These are phyloP conservation scores for Penicillium sp. DNA, from an alignment of 2,329 filamentous ascomycete genomes.

Conservation along the genomic window DNA sequence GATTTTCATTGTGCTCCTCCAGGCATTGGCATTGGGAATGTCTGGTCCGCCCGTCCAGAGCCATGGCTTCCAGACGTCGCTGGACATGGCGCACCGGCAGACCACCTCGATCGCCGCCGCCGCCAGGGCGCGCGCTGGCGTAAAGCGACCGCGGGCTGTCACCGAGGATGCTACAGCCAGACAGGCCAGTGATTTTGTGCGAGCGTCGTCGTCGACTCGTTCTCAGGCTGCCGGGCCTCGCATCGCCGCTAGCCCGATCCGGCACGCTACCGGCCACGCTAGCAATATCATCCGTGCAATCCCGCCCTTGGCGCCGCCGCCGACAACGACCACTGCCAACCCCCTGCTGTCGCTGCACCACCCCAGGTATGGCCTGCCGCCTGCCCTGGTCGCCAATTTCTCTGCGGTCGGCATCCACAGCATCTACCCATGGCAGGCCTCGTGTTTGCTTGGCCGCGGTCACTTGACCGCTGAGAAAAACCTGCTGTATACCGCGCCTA, in stretches of 20 bases:
- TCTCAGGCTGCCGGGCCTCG: conserved; percentile 17
- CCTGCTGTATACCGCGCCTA: conserved; percentile 75
- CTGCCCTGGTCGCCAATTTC: conserved; percentile 61
- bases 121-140: conserved; percentile 43
- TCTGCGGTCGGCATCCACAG: conserved; percentile 62
- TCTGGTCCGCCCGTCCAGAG: conserved; percentile 36
- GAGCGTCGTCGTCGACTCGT: conserved; percentile 22
- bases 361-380: conserved; percentile 59
- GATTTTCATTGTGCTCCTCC: background rate
- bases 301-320: conserved; percentile 3
- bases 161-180: background rate
- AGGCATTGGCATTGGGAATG: too few relatives aligned
- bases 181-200: too few relatives aligned
- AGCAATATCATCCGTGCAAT: background rate
- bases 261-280: background rate
- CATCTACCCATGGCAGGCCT: conserved; percentile 78
- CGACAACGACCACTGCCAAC: conserved; percentile 21
- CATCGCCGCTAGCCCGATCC: conserved; percentile 41
- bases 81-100: conserved; percentile 38
- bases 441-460: conserved; percentile 65
- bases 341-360: conserved; percentile 58
- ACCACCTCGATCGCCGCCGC: conserved; percentile 21
- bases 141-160: conserved; percentile 49
- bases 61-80: conserved; percentile 50
- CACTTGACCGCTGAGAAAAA: conserved; percentile 63